Evolutionary conservation across 306 rosid genomes (phyloP), one percentile per base, ranked within the genome.

Genomic region (Medicago ruthenica): DNA sequence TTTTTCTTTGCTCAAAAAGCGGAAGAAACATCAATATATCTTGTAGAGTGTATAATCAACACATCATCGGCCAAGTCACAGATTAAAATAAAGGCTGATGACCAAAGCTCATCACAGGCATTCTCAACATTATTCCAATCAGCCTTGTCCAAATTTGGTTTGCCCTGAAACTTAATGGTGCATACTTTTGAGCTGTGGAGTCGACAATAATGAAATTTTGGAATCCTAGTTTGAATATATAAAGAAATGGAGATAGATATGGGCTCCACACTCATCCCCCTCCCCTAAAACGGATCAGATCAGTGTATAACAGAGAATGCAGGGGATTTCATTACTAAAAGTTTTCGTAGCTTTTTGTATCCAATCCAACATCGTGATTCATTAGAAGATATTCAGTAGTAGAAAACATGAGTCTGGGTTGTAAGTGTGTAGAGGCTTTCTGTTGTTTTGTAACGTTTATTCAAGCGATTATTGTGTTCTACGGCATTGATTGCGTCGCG

Each of bases 1-100:
- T 96, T 96, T 78, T 96, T 96, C 97, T 92, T 90, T 73, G 98
- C 96, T n/a, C 98, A 92, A 63, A 89, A 96, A 65, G 97, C 88
- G 22, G 96, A 89, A 77, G 91, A 80, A 73, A 71, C 88, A n/a
- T 88, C 97, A 4, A 71, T 82, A 41, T 96, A 89, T 82, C 96
- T 96, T 65, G 88, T 92, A n/a, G 99, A 96, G 86, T 96, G 96
- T 79, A 14, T 92, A 67, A 88, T 96, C 90, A 96, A 87, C 92
- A 88, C 98, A 65, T 86, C 97, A 13, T 81, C 92, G 1, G 93
- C 93, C 63, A 96, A 90, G 82, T 92, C 97, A 27, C 97, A 88
- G 82, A 82, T 88, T 76, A 96, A 90, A 89, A 79, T 96, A 70
- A 92, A 92, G 85, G 93, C 97, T 0, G 99, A 96, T 63, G 97